A percentile compares a stretch with the other conserved stretches of the same genome.
These are phyloP conservation scores for Cyberlindnera saturnus DNA, from an alignment of 805 yeast species.

Conservation along the genomic window DNA sequence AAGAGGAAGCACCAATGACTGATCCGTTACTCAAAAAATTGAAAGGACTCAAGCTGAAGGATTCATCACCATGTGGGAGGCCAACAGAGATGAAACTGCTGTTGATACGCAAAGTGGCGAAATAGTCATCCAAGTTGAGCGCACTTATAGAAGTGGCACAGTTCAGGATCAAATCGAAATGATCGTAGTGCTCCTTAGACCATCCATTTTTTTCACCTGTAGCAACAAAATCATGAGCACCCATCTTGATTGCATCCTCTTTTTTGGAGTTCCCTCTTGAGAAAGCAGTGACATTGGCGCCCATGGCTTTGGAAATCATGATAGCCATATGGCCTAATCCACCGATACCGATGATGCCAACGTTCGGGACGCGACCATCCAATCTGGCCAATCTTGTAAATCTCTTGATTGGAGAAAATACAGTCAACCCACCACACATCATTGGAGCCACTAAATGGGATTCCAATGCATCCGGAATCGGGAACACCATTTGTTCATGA, in stretches of 20 bases:
- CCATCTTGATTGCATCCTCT: conserved; percentile 43
- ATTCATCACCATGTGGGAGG: conserved; percentile 45
- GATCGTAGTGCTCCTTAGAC: conserved; percentile 26
- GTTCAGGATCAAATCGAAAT: conserved; percentile 41
- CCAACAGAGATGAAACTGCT: conserved; percentile 63
- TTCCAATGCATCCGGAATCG: conserved; percentile 50
- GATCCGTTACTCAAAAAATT: too few species aligned
- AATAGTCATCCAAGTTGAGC: conserved; percentile 42
- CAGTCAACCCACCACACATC: conserved; percentile 75
- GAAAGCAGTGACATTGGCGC: conserved; percentile 53
- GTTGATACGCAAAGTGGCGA: conserved; percentile 47
- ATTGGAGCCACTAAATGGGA: conserved; percentile 61
- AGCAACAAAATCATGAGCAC: conserved; percentile 50
- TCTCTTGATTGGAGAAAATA: conserved; percentile 59
- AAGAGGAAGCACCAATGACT: too few species aligned
- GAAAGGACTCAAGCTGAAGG: conserved; percentile 12
- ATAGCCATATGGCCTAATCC: conserved; percentile 54
- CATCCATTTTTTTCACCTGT: conserved; percentile 44
- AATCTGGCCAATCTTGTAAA: conserved; percentile 17
- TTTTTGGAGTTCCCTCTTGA: conserved; percentile 45
- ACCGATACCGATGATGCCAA: conserved; percentile 52
- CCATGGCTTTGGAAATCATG: conserved; percentile 52
- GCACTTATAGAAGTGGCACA: conserved; percentile 41
- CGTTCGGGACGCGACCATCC: conserved; percentile 27
- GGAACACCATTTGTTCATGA: conserved; percentile 57